Conservation (phyloP, 2,329 filamentous ascomycete species). For the Cercospora zeae-maydis region DNA sequence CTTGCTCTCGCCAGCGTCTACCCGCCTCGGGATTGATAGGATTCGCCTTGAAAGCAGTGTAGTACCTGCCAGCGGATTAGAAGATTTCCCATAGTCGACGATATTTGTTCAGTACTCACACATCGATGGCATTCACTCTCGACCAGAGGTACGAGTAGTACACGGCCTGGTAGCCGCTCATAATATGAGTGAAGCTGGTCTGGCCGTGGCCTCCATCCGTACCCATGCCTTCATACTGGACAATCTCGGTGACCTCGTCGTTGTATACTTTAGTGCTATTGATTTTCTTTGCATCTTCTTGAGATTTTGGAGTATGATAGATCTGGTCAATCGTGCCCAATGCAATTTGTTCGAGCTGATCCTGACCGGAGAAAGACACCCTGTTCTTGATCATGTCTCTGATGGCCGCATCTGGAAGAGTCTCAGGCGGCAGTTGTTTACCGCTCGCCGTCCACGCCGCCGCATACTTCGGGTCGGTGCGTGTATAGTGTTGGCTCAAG, state of each 20-base stretch:
- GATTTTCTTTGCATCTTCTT: constrained; percentile 1
- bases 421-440: not conserved
- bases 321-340: not conserved
- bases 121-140: constrained; percentile 74
- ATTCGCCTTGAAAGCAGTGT: constrained; percentile 68
- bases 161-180: not conserved
- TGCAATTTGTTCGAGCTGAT: not conserved
- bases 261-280: constrained; percentile 4
- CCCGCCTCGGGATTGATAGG: constrained; percentile 72
- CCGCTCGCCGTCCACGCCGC: constrained; percentile 6
- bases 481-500: constrained; percentile 17
- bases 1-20: constrained; percentile 68
- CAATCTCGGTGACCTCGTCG: not conserved
- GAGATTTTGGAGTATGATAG: not conserved
- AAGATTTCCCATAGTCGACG: not conserved
- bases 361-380: not conserved
- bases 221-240: not conserved
- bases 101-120: constrained; percentile 49
- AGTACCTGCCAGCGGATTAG: constrained; percentile 42
- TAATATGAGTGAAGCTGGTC: not conserved
- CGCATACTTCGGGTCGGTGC: not conserved
- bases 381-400: not conserved
- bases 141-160: constrained; percentile 40
- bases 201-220: constrained; percentile 1
- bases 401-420: constrained; percentile 1